These are phyloP conservation scores for Kalaharituber pfeilii DNA, from an alignment of 2,329 filamentous ascomycete genomes.

Conservation along the genomic window DNA sequence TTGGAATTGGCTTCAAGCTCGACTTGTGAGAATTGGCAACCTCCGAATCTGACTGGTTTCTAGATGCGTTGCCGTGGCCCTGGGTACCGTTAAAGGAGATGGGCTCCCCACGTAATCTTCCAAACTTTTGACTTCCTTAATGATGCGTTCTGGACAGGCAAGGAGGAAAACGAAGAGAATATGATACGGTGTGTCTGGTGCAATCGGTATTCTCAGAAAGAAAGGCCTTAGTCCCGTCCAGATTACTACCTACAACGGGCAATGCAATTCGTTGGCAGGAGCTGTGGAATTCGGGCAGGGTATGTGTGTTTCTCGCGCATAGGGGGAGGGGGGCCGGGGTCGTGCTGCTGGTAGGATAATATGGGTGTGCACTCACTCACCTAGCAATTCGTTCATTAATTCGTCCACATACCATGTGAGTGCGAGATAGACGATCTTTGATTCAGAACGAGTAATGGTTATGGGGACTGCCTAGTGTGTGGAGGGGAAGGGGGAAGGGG, in stretches of 20 bases:
- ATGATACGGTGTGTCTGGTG: neutral
- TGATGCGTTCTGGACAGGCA: neutral
- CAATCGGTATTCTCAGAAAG: neutral
- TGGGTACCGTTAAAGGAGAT: too few relatives aligned
- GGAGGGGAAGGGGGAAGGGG: neutral
- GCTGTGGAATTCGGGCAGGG: neutral
- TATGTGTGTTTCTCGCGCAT: neutral
- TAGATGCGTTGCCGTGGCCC: neutral
- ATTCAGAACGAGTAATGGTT: neutral
- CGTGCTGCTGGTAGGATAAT: too few relatives aligned
- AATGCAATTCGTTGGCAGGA: too few relatives aligned
- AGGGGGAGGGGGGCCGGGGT: too few relatives aligned
- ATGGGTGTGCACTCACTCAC: too few relatives aligned
- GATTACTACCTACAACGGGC: neutral
- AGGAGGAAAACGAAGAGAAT: too few relatives aligned
- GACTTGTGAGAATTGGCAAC: neutral
- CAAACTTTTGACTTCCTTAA: too few relatives aligned
- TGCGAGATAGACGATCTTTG: neutral
- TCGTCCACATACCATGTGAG: neutral
- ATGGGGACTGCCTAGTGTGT: neutral
- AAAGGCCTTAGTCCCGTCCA: neutral
- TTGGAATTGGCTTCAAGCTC: neutral
- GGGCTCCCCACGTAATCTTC: too few relatives aligned
- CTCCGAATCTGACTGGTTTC: neutral
- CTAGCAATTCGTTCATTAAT: too few relatives aligned